phyloP scores from a whole-genome alignment of 1,139 yeast genomes.

The Zygotorulaspora mrakii region DNA sequence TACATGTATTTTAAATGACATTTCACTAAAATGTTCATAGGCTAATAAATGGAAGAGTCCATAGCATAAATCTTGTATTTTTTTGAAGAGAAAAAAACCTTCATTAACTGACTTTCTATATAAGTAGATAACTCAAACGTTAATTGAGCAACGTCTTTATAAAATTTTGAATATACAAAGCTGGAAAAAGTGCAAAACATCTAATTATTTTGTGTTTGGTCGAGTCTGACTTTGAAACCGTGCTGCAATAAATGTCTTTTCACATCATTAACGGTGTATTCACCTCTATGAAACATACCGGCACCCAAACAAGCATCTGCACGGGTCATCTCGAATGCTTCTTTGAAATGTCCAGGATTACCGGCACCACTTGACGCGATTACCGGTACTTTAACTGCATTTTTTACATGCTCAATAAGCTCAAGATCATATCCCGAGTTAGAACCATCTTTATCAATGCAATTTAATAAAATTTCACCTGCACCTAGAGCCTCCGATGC shows the following conservation, averaged over 20 bases:
- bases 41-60: too few species aligned
- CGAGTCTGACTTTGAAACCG: slow-evolving; percentile 54
- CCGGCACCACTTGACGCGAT: slow-evolving; percentile 99
- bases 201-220: slow-evolving; percentile 18
- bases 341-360: slow-evolving; percentile 78
- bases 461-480: slow-evolving; percentile 86
- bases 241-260: slow-evolving; percentile 56
- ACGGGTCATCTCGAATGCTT: slow-evolving; percentile 74
- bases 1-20: too few species aligned
- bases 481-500: slow-evolving; percentile 96
- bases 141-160: too few species aligned
- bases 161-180: not conserved
- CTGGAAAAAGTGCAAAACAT: too few species aligned
- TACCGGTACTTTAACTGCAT: slow-evolving; percentile 78
- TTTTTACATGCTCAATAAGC: slow-evolving; percentile 69
- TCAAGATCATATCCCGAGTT: slow-evolving; percentile 90
- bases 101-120: too few species aligned
- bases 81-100: too few species aligned
- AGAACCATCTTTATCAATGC: slow-evolving; percentile 94
- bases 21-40: too few species aligned
- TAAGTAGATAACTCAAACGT: too few species aligned
- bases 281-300: slow-evolving; percentile 95
- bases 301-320: slow-evolving; percentile 98
- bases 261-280: slow-evolving; percentile 80
- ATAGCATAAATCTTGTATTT: too few species aligned